Conservation (phyloP, 2,329 filamentous ascomycete species). For the Verruconis gallopava region DNA sequence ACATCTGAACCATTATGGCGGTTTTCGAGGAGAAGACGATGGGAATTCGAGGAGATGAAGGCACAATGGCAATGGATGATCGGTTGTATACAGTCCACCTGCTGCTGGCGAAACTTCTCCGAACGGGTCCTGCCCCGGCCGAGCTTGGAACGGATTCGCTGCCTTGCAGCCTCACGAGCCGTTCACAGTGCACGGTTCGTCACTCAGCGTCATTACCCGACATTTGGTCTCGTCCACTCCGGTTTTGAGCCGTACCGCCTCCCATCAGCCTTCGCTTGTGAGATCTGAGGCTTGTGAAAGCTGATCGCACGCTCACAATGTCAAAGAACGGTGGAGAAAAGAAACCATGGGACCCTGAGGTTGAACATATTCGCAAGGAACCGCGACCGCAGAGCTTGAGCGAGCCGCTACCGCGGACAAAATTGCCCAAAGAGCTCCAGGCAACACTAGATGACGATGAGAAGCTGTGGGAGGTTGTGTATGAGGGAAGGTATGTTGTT, state of each 20-base stretch:
- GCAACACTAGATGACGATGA: slow-evolving; percentile 49
- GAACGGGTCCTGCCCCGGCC: too few relatives aligned
- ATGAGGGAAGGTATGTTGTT: slow-evolving; percentile 60
- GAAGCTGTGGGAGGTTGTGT: slow-evolving; percentile 62
- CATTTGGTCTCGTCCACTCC: too few relatives aligned
- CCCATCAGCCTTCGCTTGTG: too few relatives aligned
- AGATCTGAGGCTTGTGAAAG: too few relatives aligned
- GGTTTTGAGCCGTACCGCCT: too few relatives aligned
- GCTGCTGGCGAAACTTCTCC: neutral
- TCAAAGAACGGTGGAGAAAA: neutral
- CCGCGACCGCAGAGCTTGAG: slow-evolving; percentile 33
- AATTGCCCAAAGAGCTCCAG: slow-evolving; percentile 42
- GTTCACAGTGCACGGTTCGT: too few relatives aligned
- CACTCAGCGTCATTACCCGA: too few relatives aligned
- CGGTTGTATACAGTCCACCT: neutral
- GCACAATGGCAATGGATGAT: slow-evolving; percentile 6
- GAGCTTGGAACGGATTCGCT: too few relatives aligned
- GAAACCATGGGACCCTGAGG: slow-evolving; percentile 11
- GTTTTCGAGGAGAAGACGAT: slow-evolving; percentile 14
- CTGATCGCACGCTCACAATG: too few relatives aligned
- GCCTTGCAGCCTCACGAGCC: too few relatives aligned
- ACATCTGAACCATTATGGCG: slow-evolving; percentile 38
- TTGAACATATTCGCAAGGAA: slow-evolving; percentile 30
- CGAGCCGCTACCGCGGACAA: slow-evolving; percentile 34
- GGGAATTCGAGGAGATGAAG: slow-evolving; percentile 14